These are phyloP conservation scores for Castanea mollissima DNA, from an alignment of 306 rosid species.

Conservation along the genomic window DNA sequence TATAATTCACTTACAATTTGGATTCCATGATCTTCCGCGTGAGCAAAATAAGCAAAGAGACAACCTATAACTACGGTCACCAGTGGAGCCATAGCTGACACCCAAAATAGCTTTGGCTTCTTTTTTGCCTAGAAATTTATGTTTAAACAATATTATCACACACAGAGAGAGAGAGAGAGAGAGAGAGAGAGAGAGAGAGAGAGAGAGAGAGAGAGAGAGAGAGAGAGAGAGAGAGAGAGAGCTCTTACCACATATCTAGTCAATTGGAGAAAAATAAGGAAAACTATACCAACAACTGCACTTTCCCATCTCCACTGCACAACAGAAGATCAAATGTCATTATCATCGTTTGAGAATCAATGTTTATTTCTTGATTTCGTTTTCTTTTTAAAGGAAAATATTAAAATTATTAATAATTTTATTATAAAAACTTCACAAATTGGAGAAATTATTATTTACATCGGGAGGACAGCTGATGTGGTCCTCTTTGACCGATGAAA, in stretches of 20 bases:
- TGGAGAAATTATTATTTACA: no score
- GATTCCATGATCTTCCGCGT: constrained; percentile 64
- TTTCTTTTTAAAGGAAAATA: no score
- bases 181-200: background rate
- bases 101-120: constrained; percentile 78
- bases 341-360: background rate
- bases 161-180: background rate
- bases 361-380: no score
- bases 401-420: no score
- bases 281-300: constrained; percentile 52
- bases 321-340: background rate
- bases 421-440: no score
- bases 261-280: constrained; percentile 48
- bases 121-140: constrained; percentile 44
- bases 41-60: constrained; percentile 50
- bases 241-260: constrained; percentile 50
- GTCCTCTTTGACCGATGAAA: no score
- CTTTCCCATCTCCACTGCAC: constrained; percentile 79
- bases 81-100: constrained; percentile 79
- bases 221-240: constrained; percentile 7
- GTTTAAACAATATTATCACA: background rate
- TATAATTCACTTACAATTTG: constrained; percentile 42
- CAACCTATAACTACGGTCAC: constrained; percentile 48
- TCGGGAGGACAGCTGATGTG: no score
- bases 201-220: constrained; percentile 1